Base-by-base conservation (phyloP, 306 rosid species). In the Glycyrrhiza uralensis region DNA sequence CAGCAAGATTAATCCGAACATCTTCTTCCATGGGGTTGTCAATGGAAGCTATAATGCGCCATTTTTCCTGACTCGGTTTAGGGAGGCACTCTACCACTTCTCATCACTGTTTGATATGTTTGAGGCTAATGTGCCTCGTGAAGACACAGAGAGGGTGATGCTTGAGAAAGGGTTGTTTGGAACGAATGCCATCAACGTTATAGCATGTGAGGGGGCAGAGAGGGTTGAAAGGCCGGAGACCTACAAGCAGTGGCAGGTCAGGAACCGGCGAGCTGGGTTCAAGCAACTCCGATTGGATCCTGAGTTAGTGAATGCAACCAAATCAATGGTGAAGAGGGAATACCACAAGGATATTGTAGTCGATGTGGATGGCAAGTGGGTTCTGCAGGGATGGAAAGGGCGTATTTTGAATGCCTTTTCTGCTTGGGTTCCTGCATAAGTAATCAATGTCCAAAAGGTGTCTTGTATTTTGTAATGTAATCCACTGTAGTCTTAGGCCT, bases 331-430 rank as follows among this genome's bases (percentile, higher is more conserved):
- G 29, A 85, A 60, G 77, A 71, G 4, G 0, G 90, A 89, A 45
- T 89, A 89, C 74, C 96, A 94, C 28, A 83, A 77, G 59, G 95
- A 91, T 58, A 91, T 91, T 24, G 74, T 71, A 3, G 78, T 89
- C 3, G 89, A 83, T 2, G 85, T 75, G 71, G 92, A 89, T 64
- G 96, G 96, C 12, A 79, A 75, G 69, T 91, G 94, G 96, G 57
- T 89, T 83, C 38, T 87, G 77, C 95, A 82, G 73, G 98, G 97
- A 4, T 94, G 98, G 96, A 87, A 86, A 66, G 98, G 97, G 0
- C 82, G 95, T 20, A 77, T 85, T 56, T 32, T 81, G 9, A 58
- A 86, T 36, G 97, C 91, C n/a, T 22, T 94, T 32, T 87, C 97
- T 42, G 84, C 74, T 58, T 94, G 98, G 98, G 60, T 46, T 59